Evolutionary conservation across 805 yeast species (phyloP).

Genomic region (Saccharomycopsis selenospora): DNA sequence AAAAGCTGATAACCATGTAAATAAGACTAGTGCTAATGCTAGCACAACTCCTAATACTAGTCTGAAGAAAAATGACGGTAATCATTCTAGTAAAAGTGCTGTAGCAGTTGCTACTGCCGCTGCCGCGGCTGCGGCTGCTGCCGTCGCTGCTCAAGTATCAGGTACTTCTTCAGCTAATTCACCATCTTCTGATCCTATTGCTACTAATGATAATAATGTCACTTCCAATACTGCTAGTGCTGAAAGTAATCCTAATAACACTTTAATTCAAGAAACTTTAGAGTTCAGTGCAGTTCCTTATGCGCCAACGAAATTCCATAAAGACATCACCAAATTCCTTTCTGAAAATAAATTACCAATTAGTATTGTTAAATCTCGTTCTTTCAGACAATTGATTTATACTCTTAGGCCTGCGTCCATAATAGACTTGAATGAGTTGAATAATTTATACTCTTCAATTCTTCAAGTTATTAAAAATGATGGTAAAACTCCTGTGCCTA

Average conservation of each 20-base stretch:
- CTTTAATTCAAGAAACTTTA: constrained; percentile 18
- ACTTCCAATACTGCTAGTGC: neutral
- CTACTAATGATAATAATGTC: neutral
- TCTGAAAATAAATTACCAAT: constrained; percentile 47
- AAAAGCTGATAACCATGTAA: neutral
- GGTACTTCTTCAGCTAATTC: neutral
- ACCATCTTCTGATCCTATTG: too few relatives aligned
- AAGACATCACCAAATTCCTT: constrained; percentile 42
- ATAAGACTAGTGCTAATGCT: constrained; percentile 34
- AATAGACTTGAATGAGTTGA: constrained; percentile 39
- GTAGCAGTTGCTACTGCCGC: neutral
- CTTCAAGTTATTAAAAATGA: constrained; percentile 34
- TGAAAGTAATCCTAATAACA: neutral
- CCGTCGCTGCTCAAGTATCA: neutral
- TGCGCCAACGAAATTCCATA: constrained; percentile 41
- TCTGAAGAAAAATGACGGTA: constrained; percentile 24
- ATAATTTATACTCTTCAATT: constrained; percentile 37
- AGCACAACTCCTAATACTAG: constrained; percentile 31
- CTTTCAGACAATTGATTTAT: constrained; percentile 45
- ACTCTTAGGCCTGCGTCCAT: constrained; percentile 44
- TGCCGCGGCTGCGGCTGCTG: neutral
- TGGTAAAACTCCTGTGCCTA: constrained; percentile 21
- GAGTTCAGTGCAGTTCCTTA: constrained; percentile 42
- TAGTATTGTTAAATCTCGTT: constrained; percentile 39
- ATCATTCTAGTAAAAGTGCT: constrained; percentile 5